Evolutionary conservation across 2,329 filamentous ascomycete species (phyloP).

Genomic region (Trichoderma polysporum): DNA sequence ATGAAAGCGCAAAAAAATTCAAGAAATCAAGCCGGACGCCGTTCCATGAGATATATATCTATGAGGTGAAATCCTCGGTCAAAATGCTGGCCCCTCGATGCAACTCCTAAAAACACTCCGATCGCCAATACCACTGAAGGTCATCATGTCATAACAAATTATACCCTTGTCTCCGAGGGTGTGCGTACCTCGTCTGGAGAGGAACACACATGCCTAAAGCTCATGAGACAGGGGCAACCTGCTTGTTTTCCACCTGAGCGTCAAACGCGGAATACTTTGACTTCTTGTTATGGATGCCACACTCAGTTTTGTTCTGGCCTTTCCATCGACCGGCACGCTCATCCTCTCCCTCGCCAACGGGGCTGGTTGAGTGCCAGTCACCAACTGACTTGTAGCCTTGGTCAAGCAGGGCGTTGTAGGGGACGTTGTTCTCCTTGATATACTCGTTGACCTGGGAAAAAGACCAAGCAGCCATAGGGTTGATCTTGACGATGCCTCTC

Average conservation of each 20-base stretch:
- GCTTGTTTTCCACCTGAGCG: slow-evolving; percentile 66
- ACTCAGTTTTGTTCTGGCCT: slow-evolving; percentile 93
- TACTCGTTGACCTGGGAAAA: slow-evolving; percentile 90
- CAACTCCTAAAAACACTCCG: slow-evolving; percentile 14
- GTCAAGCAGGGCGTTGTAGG: slow-evolving; percentile 90
- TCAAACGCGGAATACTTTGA: slow-evolving; percentile 89
- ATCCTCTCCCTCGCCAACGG: slow-evolving; percentile 87
- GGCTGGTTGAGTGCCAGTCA: slow-evolving; percentile 96
- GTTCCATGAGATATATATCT: slow-evolving; percentile 17
- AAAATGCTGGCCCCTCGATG: slow-evolving; percentile 1
- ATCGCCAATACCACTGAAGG: slow-evolving; percentile 13
- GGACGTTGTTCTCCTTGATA: slow-evolving; percentile 80
- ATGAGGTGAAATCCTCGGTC: not conserved
- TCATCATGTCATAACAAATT: slow-evolving; percentile 13
- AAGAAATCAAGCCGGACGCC: slow-evolving; percentile 10
- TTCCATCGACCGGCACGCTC: slow-evolving; percentile 97
- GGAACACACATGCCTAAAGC: not conserved
- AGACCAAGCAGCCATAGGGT: slow-evolving; percentile 91
- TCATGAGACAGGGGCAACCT: slow-evolving; percentile 35
- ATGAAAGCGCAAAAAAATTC: not conserved
- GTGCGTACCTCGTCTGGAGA: not conserved
- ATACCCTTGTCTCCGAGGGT: not conserved
- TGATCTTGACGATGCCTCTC: slow-evolving; percentile 91
- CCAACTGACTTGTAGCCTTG: slow-evolving; percentile 96
- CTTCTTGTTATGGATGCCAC: slow-evolving; percentile 97